Base-by-base conservation (phyloP, 1,284 basidiomycete species). In the Sporisorium graminicola region DNA sequence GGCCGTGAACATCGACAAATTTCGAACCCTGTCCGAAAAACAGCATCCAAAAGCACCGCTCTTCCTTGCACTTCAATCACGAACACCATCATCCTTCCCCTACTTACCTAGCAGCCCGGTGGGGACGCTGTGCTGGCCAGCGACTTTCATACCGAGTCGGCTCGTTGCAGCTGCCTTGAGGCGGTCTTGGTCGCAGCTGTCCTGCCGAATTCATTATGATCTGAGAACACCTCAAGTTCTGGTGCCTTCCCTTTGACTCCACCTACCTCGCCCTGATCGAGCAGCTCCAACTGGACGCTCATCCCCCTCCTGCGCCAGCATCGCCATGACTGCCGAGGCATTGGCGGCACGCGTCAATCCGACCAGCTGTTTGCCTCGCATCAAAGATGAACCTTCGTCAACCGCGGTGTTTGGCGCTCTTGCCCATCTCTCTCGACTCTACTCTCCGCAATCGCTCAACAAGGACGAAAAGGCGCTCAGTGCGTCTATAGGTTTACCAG, bases 391-490 rank as follows among this genome's bases (percentile, higher is more conserved):
- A 37, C 70, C 74, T 3, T 24, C 5, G 9, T 40, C 56, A 1
- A 29, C 20, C 18, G 42, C 59, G 20, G 47, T 70, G 42, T 57
- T 66, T 14, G 33, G 22, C 2, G 62, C 65, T 0, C 63, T 77
- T 7, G 59, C 16, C 12, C 70, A 70, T 13, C 53, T 77, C 14
- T 59, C 74, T 6, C 7, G 14, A 2, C 63, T 77, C 18, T 77
- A 77, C 47, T 77, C 74, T 24, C 65, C 69, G 2, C 44, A 53
- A 24, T 77, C 74, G 22, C 52, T 68, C 54, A 69, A 14, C 22
- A 31, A 47, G 14, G 49, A 47, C 46, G 60, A 59, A 22, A 16
- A 14, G 7, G 13, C 35, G 18, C 27, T 52, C 8, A 20, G 6
- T 18, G 16, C 29, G 5, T n/a, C 49, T 10, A 16, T 50, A n/a